Evolutionary conservation across 2,329 filamentous ascomycete species (phyloP), one percentile per base, ranked within the genome.

Genomic region (Metarhizium humberi): DNA sequence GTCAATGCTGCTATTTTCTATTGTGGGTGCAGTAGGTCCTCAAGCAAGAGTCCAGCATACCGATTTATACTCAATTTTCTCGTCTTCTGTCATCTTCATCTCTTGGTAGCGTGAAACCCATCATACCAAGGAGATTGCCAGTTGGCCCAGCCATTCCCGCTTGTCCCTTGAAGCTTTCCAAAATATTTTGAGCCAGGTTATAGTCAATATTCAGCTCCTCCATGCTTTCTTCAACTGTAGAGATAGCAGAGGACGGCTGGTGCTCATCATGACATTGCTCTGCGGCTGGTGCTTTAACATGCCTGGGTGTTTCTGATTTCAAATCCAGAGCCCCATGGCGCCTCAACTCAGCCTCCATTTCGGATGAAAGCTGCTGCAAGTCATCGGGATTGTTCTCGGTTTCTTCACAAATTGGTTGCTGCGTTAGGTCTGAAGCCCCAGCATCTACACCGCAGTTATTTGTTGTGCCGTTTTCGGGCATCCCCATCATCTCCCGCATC

Each of bases 151-250:
- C 78, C 75, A 87, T 82, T 13, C 94, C 94, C 18, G 78, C 90
- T 69, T 97, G 92, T 16, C 88, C 86, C 66, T 95, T 95, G 71
- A 99, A 92, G 63, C 90, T 92, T 69, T 96, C 90, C 1, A 99
- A 76, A 54, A 99, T 76, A 64, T 97, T 97, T 69, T 88, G 90
- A 18, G 89, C 91, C 29, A 99, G 76, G 58, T 94, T 92, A 62
- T 91, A 88, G 66, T 97, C 89, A 32, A 94, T 82, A 59, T 91
- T 78, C 4, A 94, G 80, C 53, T 87, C 84, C 0, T 81, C 78
- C 10, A 82, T 72, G 3, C 70, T 71, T 10, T 75, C 75, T 8
- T 80, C 77, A 3, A 78, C 76, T 43, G 81, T 73, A 29, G 77
- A 11, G 8, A 8, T 20, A 5, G 32, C 32, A 16, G 34, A 40